A percentile compares a stretch with the other conserved stretches of the same genome.
phyloP scores from a whole-genome alignment of 805 yeast genomes.

The Metschnikowia gelsemii region DNA sequence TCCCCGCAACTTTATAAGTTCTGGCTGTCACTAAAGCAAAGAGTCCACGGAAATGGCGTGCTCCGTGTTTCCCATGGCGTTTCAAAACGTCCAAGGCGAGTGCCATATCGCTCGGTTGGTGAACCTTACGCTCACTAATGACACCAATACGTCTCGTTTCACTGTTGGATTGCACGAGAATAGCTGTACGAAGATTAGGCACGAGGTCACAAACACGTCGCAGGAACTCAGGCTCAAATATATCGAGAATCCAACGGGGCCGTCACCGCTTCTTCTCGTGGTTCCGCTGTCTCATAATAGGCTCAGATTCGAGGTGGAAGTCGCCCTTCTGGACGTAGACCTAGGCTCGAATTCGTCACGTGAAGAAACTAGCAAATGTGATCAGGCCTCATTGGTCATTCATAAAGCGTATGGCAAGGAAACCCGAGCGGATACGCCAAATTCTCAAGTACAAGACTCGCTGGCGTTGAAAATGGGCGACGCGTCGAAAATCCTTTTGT shows the following conservation, averaged over 20 bases:
- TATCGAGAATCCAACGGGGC: slow-evolving; percentile 24
- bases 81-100: slow-evolving; percentile 27
- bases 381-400: slow-evolving; percentile 28
- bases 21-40: too few relatives aligned
- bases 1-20: too few relatives aligned
- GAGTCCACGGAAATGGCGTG: slow-evolving; percentile 12
- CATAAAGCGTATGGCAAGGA: slow-evolving; percentile 28
- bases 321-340: slow-evolving; percentile 23
- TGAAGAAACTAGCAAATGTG: too few relatives aligned
- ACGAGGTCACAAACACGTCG: background rate
- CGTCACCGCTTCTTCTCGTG: slow-evolving; percentile 32
- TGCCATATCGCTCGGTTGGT: slow-evolving; percentile 21
- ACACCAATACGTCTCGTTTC: slow-evolving; percentile 25
- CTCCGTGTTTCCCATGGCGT: slow-evolving; percentile 22
- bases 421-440: background rate
- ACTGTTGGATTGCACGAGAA: slow-evolving; percentile 23
- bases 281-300: slow-evolving; percentile 25
- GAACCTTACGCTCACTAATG: slow-evolving; percentile 29
- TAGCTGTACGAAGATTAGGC: slow-evolving; percentile 11
- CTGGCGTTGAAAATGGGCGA: slow-evolving; percentile 18
- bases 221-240: slow-evolving; percentile 22
- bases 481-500: slow-evolving; percentile 31
- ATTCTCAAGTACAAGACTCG: slow-evolving; percentile 12
- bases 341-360: too few relatives aligned
- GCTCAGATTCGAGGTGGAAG: slow-evolving; percentile 29